Evolutionary conservation across 2,329 filamentous ascomycete genomes (phyloP).

Genomic region (Aspergillus amoenus): DNA sequence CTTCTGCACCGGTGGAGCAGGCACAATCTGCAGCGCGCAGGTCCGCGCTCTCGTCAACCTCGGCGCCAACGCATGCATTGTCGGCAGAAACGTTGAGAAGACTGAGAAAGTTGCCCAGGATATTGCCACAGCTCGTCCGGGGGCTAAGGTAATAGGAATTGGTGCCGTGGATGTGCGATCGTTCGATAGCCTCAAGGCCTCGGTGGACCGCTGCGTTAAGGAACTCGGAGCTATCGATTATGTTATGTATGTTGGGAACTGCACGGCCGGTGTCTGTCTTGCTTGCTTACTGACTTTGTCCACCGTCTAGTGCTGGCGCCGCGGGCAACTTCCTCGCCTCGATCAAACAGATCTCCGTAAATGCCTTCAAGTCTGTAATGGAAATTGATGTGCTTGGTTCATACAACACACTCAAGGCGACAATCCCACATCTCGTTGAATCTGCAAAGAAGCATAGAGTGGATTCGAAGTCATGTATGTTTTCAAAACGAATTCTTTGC

Average conservation of each 20-base stretch:
- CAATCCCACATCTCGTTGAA: conserved; percentile 73
- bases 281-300: conserved; percentile 13
- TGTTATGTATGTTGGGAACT: conserved; percentile 66
- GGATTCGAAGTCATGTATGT: conserved; percentile 55
- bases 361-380: conserved; percentile 93
- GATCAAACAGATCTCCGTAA: conserved; percentile 75
- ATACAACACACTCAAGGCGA: conserved; percentile 93
- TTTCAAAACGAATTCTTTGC: background rate
- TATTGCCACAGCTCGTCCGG: conserved; percentile 74
- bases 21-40: conserved; percentile 91
- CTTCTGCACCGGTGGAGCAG: conserved; percentile 93
- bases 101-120: conserved; percentile 78
- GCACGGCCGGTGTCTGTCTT: background rate
- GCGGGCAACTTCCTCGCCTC: conserved; percentile 94
- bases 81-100: conserved; percentile 86
- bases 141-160: conserved; percentile 83
- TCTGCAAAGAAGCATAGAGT: conserved; percentile 66
- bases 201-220: conserved; percentile 74
- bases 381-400: conserved; percentile 94
- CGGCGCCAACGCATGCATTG: conserved; percentile 89
- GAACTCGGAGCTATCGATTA: conserved; percentile 89
- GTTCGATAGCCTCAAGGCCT: conserved; percentile 66
- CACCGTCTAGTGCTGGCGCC: conserved; percentile 70
- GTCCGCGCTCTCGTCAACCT: conserved; percentile 87
- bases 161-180: conserved; percentile 73